Evolutionary conservation across 2,329 filamentous ascomycete species (phyloP).

Genomic region (Stemphylium beticola): DNA sequence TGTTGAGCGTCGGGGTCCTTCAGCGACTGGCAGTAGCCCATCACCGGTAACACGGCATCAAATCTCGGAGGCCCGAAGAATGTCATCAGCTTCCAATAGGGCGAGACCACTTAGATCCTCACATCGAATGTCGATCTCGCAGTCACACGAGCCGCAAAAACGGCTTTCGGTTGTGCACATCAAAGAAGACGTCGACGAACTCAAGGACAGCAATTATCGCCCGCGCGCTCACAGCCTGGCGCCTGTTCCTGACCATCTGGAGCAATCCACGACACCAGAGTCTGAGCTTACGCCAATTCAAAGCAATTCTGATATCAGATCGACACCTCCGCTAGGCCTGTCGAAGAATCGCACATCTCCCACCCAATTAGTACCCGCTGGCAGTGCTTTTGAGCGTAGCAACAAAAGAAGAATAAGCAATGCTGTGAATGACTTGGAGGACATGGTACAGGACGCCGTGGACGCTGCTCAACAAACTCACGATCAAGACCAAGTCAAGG

Average conservation of each 20-base stretch:
- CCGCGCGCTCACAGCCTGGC: constrained; percentile 28
- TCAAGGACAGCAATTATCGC: constrained; percentile 6
- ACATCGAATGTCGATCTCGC: constrained; percentile 9
- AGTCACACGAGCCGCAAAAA: constrained; percentile 21
- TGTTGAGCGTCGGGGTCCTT: constrained; percentile 8
- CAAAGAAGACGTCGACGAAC: constrained; percentile 13
- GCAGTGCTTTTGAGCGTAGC: constrained; percentile 25
- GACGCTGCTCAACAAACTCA: constrained; percentile 44
- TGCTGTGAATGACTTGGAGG: constrained; percentile 50
- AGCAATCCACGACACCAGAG: constrained; percentile 26
- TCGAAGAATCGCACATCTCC: constrained; percentile 30
- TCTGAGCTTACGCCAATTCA: constrained; percentile 13
- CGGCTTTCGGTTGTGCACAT: constrained; percentile 20
- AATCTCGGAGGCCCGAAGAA: constrained; percentile 17
- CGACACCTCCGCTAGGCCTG: constrained; percentile 20
- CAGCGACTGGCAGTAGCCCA: constrained; percentile 20
- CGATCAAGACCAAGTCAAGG: constrained; percentile 40
- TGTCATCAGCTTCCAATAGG: constrained; percentile 10
- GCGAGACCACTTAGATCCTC: constrained; percentile 4
- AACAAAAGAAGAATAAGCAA: constrained; percentile 31
- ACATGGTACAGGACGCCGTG: constrained; percentile 53
- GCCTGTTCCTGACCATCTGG: constrained; percentile 33
- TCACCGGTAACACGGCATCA: constrained; percentile 24
- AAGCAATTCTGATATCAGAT: constrained; percentile 2
- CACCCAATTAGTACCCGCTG: constrained; percentile 27